phyloP scores from a whole-genome alignment of 2,329 filamentous ascomycete genomes.

The Sordariomycetes sp. region DNA sequence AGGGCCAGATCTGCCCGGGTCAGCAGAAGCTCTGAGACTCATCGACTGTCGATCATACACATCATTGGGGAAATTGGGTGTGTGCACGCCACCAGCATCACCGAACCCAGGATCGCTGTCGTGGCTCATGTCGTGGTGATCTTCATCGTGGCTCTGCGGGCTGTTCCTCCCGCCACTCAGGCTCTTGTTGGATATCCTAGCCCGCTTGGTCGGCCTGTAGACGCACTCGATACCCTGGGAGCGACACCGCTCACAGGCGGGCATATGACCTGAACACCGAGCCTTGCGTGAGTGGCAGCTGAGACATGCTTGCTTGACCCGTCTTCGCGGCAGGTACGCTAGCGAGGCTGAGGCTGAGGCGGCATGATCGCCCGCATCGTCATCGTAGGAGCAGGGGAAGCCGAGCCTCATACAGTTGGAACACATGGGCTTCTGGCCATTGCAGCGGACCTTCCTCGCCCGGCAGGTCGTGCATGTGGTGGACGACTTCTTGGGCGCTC shows the following conservation, averaged over 20 bases:
- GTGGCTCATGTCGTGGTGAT: slow-evolving; percentile 20
- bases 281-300: slow-evolving; percentile 51
- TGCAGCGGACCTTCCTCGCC: slow-evolving; percentile 49
- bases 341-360: slow-evolving; percentile 29
- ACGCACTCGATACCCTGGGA: slow-evolving; percentile 46
- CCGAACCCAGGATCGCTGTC: slow-evolving; percentile 24
- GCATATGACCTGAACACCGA: slow-evolving; percentile 47
- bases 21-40: slow-evolving; percentile 14
- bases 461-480: slow-evolving; percentile 46
- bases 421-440: slow-evolving; percentile 42
- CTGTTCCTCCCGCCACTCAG: slow-evolving; percentile 15
- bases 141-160: slow-evolving; percentile 22
- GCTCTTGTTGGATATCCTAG: slow-evolving; percentile 13
- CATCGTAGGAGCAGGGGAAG: slow-evolving; percentile 48
- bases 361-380: slow-evolving; percentile 13
- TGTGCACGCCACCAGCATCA: slow-evolving; percentile 20
- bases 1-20: slow-evolving; percentile 16
- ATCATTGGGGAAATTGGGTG: slow-evolving; percentile 22
- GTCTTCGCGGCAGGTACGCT: slow-evolving; percentile 38
- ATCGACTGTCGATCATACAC: slow-evolving; percentile 23
- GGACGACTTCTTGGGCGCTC: slow-evolving; percentile 30
- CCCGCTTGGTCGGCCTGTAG: slow-evolving; percentile 40
- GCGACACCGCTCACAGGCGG: slow-evolving; percentile 40
- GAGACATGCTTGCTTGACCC: slow-evolving; percentile 47
- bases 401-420: slow-evolving; percentile 50